phyloP scores from a whole-genome alignment of 805 yeast genomes.

The Lachancea meyersii region DNA sequence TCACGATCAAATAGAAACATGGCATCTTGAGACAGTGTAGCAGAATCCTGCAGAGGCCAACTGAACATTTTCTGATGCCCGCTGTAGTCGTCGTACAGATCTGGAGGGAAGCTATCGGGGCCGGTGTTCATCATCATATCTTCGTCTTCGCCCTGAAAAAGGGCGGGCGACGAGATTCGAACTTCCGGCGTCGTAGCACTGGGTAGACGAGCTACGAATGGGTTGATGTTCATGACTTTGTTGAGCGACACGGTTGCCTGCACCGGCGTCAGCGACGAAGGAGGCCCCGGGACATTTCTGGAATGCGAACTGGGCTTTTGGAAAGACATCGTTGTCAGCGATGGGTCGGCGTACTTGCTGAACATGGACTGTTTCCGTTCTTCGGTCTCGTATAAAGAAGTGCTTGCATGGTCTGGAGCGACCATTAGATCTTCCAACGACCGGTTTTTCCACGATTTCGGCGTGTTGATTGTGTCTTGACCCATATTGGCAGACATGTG shows the following conservation, averaged over 20 bases:
- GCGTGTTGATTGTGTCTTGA: constrained; percentile 4
- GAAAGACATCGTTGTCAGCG: constrained; percentile 28
- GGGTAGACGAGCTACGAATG: constrained; percentile 12
- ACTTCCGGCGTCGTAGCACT: constrained; percentile 1
- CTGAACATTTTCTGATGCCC: constrained; percentile 13
- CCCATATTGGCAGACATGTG: constrained; percentile 15
- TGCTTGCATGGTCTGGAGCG: constrained; percentile 1
- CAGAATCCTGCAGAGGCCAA: constrained; percentile 24
- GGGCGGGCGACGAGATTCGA: constrained; percentile 7
- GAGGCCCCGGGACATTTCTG: constrained; percentile 3
- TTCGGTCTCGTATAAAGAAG: not conserved
- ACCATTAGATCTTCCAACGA: constrained; percentile 8
- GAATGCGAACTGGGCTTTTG: constrained; percentile 3
- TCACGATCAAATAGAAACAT: constrained; percentile 29
- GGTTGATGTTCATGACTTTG: constrained; percentile 19
- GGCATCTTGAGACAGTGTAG: constrained; percentile 24
- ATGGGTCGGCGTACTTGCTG: constrained; percentile 32
- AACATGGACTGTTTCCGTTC: constrained; percentile 13
- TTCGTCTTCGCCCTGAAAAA: constrained; percentile 10
- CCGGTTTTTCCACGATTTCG: constrained; percentile 10
- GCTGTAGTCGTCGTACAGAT: constrained; percentile 16
- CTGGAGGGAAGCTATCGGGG: constrained; percentile 13
- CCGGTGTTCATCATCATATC: constrained; percentile 7
- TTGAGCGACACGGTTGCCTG: constrained; percentile 26
- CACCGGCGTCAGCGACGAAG: constrained; percentile 12